A percentile compares a stretch with the other conserved stretches of the same genome.
These are phyloP conservation scores for Pythium pectinolyticum DNA, from an alignment of 352 stramenopile species.

Conservation along the genomic window DNA sequence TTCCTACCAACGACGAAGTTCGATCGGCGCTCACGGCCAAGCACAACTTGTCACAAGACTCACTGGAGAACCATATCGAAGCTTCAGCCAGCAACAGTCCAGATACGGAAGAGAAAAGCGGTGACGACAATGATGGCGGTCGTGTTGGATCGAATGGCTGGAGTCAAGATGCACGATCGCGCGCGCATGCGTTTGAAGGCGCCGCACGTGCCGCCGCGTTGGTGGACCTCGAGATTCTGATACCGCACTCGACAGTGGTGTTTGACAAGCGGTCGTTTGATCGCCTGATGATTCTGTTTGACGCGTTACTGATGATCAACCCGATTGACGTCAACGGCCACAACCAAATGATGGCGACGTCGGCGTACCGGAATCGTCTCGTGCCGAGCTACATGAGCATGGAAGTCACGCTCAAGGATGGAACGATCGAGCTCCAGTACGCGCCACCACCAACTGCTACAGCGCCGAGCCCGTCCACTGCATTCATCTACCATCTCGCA, in stretches of 20 bases:
- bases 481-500: constrained; percentile 69
- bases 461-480: constrained; percentile 16
- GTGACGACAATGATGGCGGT: constrained; percentile 80
- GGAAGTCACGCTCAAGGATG: constrained; percentile 60
- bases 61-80: constrained; percentile 45
- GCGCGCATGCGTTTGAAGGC: constrained; percentile 62
- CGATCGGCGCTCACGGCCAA: constrained; percentile 34
- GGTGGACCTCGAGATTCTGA: constrained; percentile 57
- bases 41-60: constrained; percentile 71
- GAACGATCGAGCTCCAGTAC: constrained; percentile 60
- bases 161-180: constrained; percentile 63
- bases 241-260: constrained; percentile 54
- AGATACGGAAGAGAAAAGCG: constrained; percentile 47
- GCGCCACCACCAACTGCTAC: constrained; percentile 24
- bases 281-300: constrained; percentile 82
- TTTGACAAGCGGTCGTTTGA: constrained; percentile 72
- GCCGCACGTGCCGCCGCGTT: constrained; percentile 51
- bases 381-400: constrained; percentile 80
- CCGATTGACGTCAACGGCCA: constrained; percentile 82
- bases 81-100: constrained; percentile 22
- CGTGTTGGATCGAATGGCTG: constrained; percentile 80
- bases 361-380: constrained; percentile 49
- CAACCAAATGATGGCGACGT: constrained; percentile 66
- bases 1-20: constrained; percentile 27
- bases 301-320: constrained; percentile 86